A percentile compares a stretch with the other conserved stretches of the same genome.
phyloP scores from a whole-genome alignment of 1,284 basidiomycete species.

The Phlebopus sp. region DNA sequence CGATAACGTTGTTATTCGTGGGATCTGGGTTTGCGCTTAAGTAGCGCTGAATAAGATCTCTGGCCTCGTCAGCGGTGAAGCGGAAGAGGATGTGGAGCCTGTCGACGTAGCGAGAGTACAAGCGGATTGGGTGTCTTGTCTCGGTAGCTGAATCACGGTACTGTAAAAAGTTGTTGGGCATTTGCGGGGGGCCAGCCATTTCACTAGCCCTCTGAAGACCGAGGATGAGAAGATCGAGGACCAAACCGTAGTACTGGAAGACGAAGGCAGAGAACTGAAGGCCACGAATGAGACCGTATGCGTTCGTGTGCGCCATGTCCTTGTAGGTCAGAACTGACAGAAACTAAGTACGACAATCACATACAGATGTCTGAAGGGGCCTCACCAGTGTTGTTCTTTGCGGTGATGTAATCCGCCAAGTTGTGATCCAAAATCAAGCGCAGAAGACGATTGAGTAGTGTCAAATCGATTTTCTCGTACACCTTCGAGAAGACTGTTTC shows the following conservation, averaged over 20 bases:
- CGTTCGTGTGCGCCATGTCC: conserved; percentile 91
- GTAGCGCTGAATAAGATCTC: conserved; percentile 97
- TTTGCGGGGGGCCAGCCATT: conserved; percentile 93
- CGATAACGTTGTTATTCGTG: conserved; percentile 98
- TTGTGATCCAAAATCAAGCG: conserved; percentile 97
- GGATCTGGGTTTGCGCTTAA: conserved; percentile 97
- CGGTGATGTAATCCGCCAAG: conserved; percentile 95
- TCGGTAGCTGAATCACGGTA: conserved; percentile 92
- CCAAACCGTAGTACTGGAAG: conserved; percentile 94
- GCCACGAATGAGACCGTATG: conserved; percentile 90
- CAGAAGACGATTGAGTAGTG: conserved; percentile 87
- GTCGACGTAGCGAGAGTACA: conserved; percentile 95
- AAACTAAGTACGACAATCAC: neutral
- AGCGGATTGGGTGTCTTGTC: conserved; percentile 89
- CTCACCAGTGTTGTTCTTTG: conserved; percentile 89
- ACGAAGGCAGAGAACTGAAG: conserved; percentile 96
- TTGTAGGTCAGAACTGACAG: conserved; percentile 81
- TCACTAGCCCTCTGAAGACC: conserved; percentile 93
- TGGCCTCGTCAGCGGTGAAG: conserved; percentile 96
- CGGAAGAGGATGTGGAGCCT: conserved; percentile 93
- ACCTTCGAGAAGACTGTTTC: conserved; percentile 95
- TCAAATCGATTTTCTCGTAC: conserved; percentile 97
- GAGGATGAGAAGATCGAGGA: conserved; percentile 89
- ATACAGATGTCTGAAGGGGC: neutral
- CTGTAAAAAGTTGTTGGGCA: conserved; percentile 96